phyloP scores from a whole-genome alignment of 805 yeast genomes.

The Myxozyma kluyveri region DNA sequence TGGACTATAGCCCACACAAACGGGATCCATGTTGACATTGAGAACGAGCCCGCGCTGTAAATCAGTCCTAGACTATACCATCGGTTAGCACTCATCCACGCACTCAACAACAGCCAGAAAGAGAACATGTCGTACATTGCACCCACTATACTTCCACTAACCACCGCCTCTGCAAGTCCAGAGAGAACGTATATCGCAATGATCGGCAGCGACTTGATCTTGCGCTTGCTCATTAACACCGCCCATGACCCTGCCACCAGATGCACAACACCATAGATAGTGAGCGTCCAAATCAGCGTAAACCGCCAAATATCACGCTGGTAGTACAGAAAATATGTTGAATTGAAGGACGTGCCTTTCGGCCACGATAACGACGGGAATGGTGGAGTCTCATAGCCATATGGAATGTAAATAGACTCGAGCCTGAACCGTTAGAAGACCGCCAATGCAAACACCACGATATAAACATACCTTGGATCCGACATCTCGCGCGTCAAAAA shows the following conservation, averaged over 20 bases:
- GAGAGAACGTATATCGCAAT: conserved; percentile 48
- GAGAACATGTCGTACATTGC: conserved; percentile 43
- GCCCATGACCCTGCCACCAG: conserved; percentile 64
- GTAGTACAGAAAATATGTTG: conserved; percentile 55
- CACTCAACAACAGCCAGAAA: conserved; percentile 9
- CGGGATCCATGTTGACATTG: conserved; percentile 96
- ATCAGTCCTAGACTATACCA: conserved; percentile 20
- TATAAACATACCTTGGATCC: conserved; percentile 11
- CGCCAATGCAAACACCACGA: neutral
- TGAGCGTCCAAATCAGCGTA: conserved; percentile 77
- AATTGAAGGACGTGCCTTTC: conserved; percentile 38
- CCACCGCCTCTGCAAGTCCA: conserved; percentile 64
- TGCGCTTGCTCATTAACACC: conserved; percentile 46
- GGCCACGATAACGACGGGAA: conserved; percentile 87
- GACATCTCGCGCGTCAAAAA: conserved; percentile 5
- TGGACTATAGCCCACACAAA: conserved; percentile 72
- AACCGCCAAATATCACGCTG: conserved; percentile 75
- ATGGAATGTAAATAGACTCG: conserved; percentile 49
- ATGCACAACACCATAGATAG: conserved; percentile 63
- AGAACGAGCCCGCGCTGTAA: conserved; percentile 51
- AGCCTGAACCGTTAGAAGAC: conserved; percentile 4
- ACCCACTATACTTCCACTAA: conserved; percentile 75
- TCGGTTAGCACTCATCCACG: neutral
- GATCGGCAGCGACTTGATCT: conserved; percentile 45
- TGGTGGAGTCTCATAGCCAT: conserved; percentile 73